Evolutionary conservation across 768 basidiomycete species (phyloP), one percentile per base, ranked within the genome.

Genomic region (Boletus eberwhitei): DNA sequence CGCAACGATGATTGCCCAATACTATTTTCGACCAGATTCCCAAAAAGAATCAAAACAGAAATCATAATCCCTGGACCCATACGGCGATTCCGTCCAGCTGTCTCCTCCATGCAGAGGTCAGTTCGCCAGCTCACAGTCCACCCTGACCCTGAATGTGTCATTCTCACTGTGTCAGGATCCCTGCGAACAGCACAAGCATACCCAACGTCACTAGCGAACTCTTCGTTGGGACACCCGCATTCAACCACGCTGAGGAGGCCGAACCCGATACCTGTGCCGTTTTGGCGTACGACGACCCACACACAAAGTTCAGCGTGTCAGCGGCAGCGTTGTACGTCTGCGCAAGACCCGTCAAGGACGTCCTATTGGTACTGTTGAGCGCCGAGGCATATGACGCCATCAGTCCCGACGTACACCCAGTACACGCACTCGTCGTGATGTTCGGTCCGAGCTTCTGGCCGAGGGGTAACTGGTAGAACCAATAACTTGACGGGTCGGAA

Each of bases 381-480:
- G 80, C 79, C 5, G 64, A 52, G 8, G 75, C 75, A 64, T 86
- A 91, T 35, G 75, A 60, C 17, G 64, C 67, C 79, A 93, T 78
- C 11, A 89, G 56, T 57, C 68, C 76, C 67, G 81, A 78, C 21
- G 81, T 81, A 68, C 90, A 93, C 5, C 76, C 54, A 3, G 82
- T 85, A 66, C 90, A 93, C 16, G 81, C 76, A 17, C 78, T 79
- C 17, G 61, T 69, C 16, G 79, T 75, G 21, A 71, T 70, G 53
- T 50, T 53, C 5, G 77, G 74, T 6, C 85, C 84, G 1, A 90
- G 71, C 12, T 61, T 52, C 22, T 75, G 71, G 13, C 85, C 88
- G 12, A 86, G 77, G 4, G 86, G 85, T 12, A 93, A 76, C 35
- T 75, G 69, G 73, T 89, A 93, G 67, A 84, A 81, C 74, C 85